Evolutionary conservation across 202 grass and related monocot genomes (phyloP).

Genomic region (Dendrocalamus latiflorus): DNA sequence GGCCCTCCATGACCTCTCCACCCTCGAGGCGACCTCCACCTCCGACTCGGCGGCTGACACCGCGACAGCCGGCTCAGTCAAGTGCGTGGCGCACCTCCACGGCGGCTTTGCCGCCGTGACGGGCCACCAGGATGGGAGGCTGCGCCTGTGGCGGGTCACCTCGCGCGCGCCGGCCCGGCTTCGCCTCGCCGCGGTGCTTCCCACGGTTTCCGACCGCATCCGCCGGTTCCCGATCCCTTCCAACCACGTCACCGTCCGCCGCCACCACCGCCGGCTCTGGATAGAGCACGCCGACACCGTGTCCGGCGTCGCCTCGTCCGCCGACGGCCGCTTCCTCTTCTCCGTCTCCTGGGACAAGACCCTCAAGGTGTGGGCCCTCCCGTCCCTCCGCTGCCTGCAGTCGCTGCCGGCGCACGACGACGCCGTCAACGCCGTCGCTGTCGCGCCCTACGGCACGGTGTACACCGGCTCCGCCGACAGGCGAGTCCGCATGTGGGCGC

Average conservation of each 20-base stretch:
- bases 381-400: constrained; percentile 70
- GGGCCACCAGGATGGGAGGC: constrained; percentile 60
- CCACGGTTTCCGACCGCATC: constrained; percentile 58
- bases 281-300: constrained; percentile 71
- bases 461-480: constrained; percentile 80
- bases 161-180: constrained; percentile 14
- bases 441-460: constrained; percentile 53
- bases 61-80: constrained; percentile 46
- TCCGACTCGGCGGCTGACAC: constrained; percentile 1
- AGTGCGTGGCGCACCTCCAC: constrained; percentile 45
- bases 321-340: constrained; percentile 58
- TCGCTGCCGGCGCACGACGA: constrained; percentile 76
- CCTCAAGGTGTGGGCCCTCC: constrained; percentile 76
- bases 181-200: constrained; percentile 52
- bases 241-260: constrained; percentile 51
- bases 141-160: constrained; percentile 58
- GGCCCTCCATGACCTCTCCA: constrained; percentile 35
- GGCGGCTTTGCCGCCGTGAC: constrained; percentile 30
- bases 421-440: constrained; percentile 75
- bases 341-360: constrained; percentile 95
- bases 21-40: constrained; percentile 23
- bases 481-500: constrained; percentile 62
- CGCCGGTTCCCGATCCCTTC: constrained; percentile 59
- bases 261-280: constrained; percentile 65
- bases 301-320: constrained; percentile 38